Base-by-base conservation (phyloP, 2,329 filamentous ascomycete genomes). In the Diaporthe sp. region DNA sequence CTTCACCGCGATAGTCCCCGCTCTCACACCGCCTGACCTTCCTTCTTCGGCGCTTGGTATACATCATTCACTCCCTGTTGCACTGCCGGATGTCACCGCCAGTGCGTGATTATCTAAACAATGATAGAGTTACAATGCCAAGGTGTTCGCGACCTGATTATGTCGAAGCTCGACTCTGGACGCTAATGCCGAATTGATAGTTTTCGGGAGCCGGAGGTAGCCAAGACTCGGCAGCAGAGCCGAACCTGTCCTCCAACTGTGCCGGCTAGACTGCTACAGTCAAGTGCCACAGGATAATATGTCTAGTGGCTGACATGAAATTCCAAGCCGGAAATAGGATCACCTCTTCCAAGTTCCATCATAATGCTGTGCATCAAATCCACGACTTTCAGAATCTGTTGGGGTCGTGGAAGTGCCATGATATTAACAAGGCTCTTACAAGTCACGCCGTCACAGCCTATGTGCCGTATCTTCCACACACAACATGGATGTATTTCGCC, bases 41-140 rank as follows among this genome's bases (percentile, higher is more conserved):
- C 64, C 64, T 68, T 68, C 33, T 54, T 68, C 47, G 64, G 64
- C 45, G 64, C 64, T 68, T 68, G 47, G 64, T 54, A 54, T 68
- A 68, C 47, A 68, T 68, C 64, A 54, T 40, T 30, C 30, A 68
- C 30, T 38, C n/a, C 25, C 33, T 54, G 33, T 54, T 3, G 8
- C 22, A 38, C 45, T 67, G 64, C 45, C 30, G 45, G 45, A 35
- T 35, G 9, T 13, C 28, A 50, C 61, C 15, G 58, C 33, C 2
- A 17, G 22, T 25, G 8, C 10, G 35, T 13, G 60, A 28, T 66
- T 66, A 66, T 35, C 28, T 66, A 50, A 67, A 50, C 42, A 10
- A 17, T 30, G 52, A 33, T 38, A 52, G 33, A 52, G 64, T 67
- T 40, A 15, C 64, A 52, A 25, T 52, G 64, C 64, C 64, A 67